phyloP scores from a whole-genome alignment of 768 basidiomycete genomes.

The Auricularia sp. region DNA sequence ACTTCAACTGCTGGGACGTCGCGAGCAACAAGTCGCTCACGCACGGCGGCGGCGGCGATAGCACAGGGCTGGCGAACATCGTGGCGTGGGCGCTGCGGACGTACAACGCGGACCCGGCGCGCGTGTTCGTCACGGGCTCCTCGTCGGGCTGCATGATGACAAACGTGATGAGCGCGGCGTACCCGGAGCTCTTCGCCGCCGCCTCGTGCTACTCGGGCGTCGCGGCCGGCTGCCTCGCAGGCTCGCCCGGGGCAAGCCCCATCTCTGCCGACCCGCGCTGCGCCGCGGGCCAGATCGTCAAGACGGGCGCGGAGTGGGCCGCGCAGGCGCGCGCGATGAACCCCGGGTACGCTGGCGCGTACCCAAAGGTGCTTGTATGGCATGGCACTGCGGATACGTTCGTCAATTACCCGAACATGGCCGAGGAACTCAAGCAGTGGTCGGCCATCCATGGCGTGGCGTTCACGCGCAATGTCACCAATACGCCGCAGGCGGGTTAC shows the following conservation, averaged over 20 bases:
- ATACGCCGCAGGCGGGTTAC: conserved; percentile 33
- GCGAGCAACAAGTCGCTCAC: conserved; percentile 39
- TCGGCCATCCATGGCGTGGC: conserved; percentile 41
- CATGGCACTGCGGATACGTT: conserved; percentile 45
- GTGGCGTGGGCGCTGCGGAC: conserved; percentile 37
- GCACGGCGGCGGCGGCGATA: conserved; percentile 47
- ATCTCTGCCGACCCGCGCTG: conserved; percentile 38
- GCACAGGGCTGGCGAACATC: conserved; percentile 37
- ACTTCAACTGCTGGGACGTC: conserved; percentile 41
- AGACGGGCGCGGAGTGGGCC: conserved; percentile 40
- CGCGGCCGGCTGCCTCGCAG: conserved; percentile 43
- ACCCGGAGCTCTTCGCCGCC: conserved; percentile 44
- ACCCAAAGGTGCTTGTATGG: conserved; percentile 44
- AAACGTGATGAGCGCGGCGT: conserved; percentile 41
- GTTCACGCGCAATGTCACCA: conserved; percentile 28
- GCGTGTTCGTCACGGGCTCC: conserved; percentile 41
- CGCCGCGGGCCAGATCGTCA: conserved; percentile 31
- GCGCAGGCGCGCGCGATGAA: conserved; percentile 35
- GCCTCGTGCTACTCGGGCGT: conserved; percentile 42
- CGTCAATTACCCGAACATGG: conserved; percentile 39
- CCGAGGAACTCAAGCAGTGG: conserved; percentile 45
- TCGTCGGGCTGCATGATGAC: conserved; percentile 54
- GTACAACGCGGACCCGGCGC: conserved; percentile 33
- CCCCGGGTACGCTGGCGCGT: conserved; percentile 40
- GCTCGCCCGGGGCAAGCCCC: conserved; percentile 14